A percentile compares a stretch with the other conserved stretches of the same genome.
phyloP scores from a whole-genome alignment of 352 stramenopile genomes.

The Phytophthora pisi region DNA sequence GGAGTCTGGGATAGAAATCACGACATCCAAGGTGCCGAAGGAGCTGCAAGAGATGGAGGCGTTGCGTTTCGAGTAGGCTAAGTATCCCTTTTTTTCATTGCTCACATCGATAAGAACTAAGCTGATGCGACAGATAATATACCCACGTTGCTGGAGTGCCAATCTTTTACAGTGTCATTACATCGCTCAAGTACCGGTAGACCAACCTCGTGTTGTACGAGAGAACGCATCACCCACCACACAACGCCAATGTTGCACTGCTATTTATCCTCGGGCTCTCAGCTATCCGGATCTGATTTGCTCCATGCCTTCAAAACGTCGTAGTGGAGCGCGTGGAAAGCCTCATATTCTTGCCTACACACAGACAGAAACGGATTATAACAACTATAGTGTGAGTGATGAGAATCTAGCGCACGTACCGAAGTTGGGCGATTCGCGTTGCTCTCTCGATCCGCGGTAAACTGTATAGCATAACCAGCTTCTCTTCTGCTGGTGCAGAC shows the following conservation, averaged over 20 bases:
- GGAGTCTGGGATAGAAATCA: slow-evolving; percentile 75
- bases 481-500: slow-evolving; percentile 10
- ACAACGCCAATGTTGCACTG: not conserved
- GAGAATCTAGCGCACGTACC: slow-evolving; percentile 17
- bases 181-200: not conserved
- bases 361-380: slow-evolving; percentile 9
- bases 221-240: not conserved
- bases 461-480: slow-evolving; percentile 21
- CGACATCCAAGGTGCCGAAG: slow-evolving; percentile 72
- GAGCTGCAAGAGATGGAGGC: slow-evolving; percentile 71
- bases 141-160: slow-evolving; percentile 1
- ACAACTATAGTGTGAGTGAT: not conserved
- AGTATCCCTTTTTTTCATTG: not conserved
- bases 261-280: not conserved
- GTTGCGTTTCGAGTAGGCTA: slow-evolving; percentile 48
- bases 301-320: slow-evolving; percentile 56
- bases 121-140: slow-evolving; percentile 11
- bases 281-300: slow-evolving; percentile 30
- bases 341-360: slow-evolving; percentile 49
- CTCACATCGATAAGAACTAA: slow-evolving; percentile 11
- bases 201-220: slow-evolving; percentile 12
- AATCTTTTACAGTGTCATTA: not conserved
- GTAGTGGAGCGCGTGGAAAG: slow-evolving; percentile 55
- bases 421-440: slow-evolving; percentile 40
- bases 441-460: slow-evolving; percentile 35